Evolutionary conservation across 2,329 filamentous ascomycete genomes (phyloP).

Genomic region (Podosphaera fusca): DNA sequence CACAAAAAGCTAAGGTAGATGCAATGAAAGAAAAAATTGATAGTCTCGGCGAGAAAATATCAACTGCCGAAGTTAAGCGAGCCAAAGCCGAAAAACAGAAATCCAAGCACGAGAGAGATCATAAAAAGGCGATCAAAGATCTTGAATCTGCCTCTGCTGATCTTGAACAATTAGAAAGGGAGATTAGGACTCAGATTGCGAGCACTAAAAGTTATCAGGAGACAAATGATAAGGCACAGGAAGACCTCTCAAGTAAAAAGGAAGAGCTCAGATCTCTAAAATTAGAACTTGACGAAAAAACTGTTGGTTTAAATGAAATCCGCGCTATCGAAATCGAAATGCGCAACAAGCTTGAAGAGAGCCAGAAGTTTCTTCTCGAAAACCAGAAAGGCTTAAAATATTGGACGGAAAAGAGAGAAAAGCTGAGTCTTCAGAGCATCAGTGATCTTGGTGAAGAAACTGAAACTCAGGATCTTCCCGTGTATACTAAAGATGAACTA

Average conservation of each 20-base stretch:
- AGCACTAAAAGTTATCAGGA: conserved; percentile 50
- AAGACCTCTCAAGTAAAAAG: conserved; percentile 55
- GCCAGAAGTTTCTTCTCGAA: conserved; percentile 67
- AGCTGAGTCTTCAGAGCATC: conserved; percentile 63
- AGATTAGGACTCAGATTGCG: conserved; percentile 53
- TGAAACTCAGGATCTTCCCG: conserved; percentile 39
- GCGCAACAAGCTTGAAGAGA: conserved; percentile 93
- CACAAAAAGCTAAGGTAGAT: conserved; percentile 80
- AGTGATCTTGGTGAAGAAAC: conserved; percentile 40
- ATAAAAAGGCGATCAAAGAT: conserved; percentile 57
- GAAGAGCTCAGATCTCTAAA: conserved; percentile 61
- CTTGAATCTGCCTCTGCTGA: conserved; percentile 49
- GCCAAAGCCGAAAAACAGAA: conserved; percentile 88
- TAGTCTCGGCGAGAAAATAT: conserved; percentile 58
- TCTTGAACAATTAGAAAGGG: conserved; percentile 53
- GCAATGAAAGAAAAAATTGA: conserved; percentile 67
- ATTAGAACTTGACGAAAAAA: conserved; percentile 67
- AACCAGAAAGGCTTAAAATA: conserved; percentile 66
- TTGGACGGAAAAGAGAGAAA: conserved; percentile 76
- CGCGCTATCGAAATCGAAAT: conserved; percentile 88
- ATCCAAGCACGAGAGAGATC: conserved; percentile 65
- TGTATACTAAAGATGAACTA: conserved; percentile 51
- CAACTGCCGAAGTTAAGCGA: conserved; percentile 65
- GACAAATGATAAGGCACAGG: conserved; percentile 62
- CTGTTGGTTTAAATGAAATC: conserved; percentile 65